A percentile compares a stretch with the other conserved stretches of the same genome.
These are phyloP conservation scores for Lasiodiplodia theobromae DNA, from an alignment of 2,329 filamentous ascomycete species.

Conservation along the genomic window DNA sequence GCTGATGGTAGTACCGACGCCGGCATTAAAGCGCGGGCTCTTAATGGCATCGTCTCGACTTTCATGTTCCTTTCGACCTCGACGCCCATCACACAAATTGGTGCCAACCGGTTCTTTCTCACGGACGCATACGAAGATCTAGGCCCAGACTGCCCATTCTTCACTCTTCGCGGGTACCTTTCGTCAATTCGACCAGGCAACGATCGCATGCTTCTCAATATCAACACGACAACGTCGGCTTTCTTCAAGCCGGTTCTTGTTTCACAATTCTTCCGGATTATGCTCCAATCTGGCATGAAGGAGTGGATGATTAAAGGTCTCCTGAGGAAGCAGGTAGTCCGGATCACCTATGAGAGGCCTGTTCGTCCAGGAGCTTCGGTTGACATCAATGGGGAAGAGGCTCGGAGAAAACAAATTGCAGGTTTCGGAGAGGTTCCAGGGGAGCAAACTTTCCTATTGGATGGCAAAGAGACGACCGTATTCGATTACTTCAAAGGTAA, in stretches of 20 bases:
- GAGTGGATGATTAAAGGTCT: slow-evolving; percentile 10
- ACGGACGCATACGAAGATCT: slow-evolving; percentile 30
- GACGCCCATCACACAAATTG: slow-evolving; percentile 1
- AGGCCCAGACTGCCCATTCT: slow-evolving; percentile 10
- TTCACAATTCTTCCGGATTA: slow-evolving; percentile 1
- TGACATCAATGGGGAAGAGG: slow-evolving; percentile 1
- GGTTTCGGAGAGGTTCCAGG: not conserved
- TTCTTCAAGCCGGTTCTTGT: slow-evolving; percentile 32
- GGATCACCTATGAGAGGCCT: slow-evolving; percentile 27
- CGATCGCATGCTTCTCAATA: slow-evolving; percentile 32
- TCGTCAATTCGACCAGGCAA: slow-evolving; percentile 32
- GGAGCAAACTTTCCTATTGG: not conserved
- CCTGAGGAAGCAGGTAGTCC: slow-evolving; percentile 29
- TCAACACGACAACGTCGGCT: slow-evolving; percentile 32
- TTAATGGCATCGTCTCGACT: slow-evolving; percentile 17
- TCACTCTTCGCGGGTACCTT: slow-evolving; percentile 32
- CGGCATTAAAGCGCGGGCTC: not conserved
- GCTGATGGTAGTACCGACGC: not conserved
- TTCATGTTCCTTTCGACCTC: slow-evolving; percentile 5
- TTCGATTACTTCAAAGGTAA: slow-evolving; percentile 15
- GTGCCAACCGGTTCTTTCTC: slow-evolving; percentile 36
- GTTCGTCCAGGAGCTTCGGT: too few species aligned
- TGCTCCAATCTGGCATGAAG: not conserved
- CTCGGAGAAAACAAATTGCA: not conserved
- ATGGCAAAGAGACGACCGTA: not conserved